Conservation (phyloP, 2,329 filamentous ascomycete genomes). For the Thielaviopsis populi region DNA sequence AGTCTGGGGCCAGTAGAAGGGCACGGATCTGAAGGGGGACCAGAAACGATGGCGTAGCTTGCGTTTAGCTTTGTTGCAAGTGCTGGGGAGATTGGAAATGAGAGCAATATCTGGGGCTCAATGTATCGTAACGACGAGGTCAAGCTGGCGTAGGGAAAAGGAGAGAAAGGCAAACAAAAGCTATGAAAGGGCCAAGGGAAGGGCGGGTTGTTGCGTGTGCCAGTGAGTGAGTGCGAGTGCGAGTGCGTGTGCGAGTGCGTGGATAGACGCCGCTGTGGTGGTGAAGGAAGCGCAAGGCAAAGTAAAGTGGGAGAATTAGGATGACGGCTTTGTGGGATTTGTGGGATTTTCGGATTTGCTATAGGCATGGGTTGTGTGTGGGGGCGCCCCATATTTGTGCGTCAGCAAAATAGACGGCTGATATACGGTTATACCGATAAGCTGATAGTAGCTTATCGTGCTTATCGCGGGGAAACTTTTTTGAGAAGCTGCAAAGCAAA, state of each 20-base stretch:
- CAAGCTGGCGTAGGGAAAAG: no score
- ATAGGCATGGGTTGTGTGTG: neutral
- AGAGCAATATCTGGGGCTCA: no score
- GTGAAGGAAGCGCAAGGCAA: neutral
- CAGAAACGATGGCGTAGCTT: no score
- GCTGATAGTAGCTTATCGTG: neutral
- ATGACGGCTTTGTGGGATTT: neutral
- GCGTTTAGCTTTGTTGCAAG: no score
- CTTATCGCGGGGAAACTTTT: constrained; percentile 17
- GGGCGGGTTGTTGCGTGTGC: no score
- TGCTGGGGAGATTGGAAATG: no score
- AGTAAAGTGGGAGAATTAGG: neutral
- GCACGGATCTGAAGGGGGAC: no score
- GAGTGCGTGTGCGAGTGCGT: neutral
- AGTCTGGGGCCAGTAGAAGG: no score
- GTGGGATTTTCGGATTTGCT: neutral
- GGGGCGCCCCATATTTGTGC: neutral
- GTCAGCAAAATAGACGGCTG: neutral
- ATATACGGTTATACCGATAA: constrained; percentile 9
- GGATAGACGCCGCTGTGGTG: neutral
- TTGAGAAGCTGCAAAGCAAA: constrained; percentile 6
- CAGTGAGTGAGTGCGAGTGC: neutral
- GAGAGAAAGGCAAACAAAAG: no score
- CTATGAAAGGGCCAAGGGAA: no score
- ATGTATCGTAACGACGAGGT: no score